phyloP scores from a whole-genome alignment of 345 rosid species.

The Conringia planisiliqua region DNA sequence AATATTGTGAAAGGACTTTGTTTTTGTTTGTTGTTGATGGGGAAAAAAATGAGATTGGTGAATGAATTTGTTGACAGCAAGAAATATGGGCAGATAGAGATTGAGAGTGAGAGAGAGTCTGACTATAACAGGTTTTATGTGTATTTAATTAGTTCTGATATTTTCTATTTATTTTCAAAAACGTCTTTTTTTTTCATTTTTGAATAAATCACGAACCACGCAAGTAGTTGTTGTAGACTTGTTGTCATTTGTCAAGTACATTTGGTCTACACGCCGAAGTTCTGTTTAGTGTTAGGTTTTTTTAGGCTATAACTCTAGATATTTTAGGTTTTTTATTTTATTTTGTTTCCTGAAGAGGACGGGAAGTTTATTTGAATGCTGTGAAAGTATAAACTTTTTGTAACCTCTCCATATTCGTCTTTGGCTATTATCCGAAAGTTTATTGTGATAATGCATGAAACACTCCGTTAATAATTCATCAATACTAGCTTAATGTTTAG shows the following conservation, averaged over 20 bases:
- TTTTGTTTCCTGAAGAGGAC: background rate
- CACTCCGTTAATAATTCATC: background rate
- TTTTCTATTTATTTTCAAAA: background rate
- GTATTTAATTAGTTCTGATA: slow-evolving; percentile 11
- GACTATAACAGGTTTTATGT: background rate
- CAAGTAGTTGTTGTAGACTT: slow-evolving; percentile 30
- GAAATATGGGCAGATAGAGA: slow-evolving; percentile 30
- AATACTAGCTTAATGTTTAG: background rate
- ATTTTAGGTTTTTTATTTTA: background rate
- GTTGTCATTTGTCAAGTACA: slow-evolving; percentile 19
- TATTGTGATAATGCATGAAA: background rate
- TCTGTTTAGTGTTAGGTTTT: slow-evolving; percentile 13
- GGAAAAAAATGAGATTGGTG: slow-evolving; percentile 1
- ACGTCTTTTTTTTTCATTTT: background rate
- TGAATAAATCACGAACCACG: slow-evolving; percentile 8
- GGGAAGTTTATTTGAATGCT: background rate
- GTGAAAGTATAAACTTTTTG: slow-evolving; percentile 2
- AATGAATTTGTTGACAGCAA: slow-evolving; percentile 35
- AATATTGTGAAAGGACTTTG: background rate
- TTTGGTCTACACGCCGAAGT: slow-evolving; percentile 30
- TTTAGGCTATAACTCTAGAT: slow-evolving; percentile 1
- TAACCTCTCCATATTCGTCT: slow-evolving; percentile 8
- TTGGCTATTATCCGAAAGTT: background rate
- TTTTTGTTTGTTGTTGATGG: slow-evolving; percentile 26
- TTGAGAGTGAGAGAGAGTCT: slow-evolving; percentile 13